Base-by-base conservation (phyloP, 2,329 filamentous ascomycete genomes). In the Teratosphaeria destructans region DNA sequence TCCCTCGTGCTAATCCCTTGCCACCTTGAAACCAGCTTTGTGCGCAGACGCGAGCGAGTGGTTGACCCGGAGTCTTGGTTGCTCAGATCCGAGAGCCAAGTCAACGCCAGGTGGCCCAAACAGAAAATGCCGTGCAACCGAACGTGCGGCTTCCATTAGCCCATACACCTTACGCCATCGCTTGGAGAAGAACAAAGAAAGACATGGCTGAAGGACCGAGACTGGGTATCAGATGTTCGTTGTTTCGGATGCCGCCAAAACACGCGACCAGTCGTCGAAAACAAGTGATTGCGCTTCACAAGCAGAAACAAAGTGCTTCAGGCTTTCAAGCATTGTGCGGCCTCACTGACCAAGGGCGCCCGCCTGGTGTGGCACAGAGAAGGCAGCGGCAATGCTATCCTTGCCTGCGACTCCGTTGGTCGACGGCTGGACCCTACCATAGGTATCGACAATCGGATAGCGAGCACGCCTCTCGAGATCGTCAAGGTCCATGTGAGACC, bases 401-500 rank as follows among this genome's bases (percentile, higher is more conserved):
- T 69, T 70, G 57, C 63, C 63, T 19, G 59, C 39, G 27, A 37
- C 57, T 23, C 43, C 43, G 43, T 49, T 49, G 26, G 61, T 65
- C n/a, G 65, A 55, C 23, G 59, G 55, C 61, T 70, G 70, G 55
- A 68, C 64, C 16, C 69, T 67, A 53, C 78, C 78, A 29, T 74
- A 63, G n/a, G 72, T 70, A 56, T 80, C 78, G 19, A 80, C 78
- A 3, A 77, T 72, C 1, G 89, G 89, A 75, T 80, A 94, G 52
- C 89, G 82, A 49, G 89, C 89, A 62, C 83, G 83, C 59, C 88
- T 82, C 77, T 94, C 89, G 6, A 94, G 79, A 59, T 91, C 87
- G 69, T 94, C 89, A 1, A 94, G 82, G 19, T 88, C 85, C 67
- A 91, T 87, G 70, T 89, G 87, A 37, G 86, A 90, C 59, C 92